Evolutionary conservation across 805 yeast species (phyloP), one percentile per base, ranked within the genome.

Genomic region (Candida gorgasii): DNA sequence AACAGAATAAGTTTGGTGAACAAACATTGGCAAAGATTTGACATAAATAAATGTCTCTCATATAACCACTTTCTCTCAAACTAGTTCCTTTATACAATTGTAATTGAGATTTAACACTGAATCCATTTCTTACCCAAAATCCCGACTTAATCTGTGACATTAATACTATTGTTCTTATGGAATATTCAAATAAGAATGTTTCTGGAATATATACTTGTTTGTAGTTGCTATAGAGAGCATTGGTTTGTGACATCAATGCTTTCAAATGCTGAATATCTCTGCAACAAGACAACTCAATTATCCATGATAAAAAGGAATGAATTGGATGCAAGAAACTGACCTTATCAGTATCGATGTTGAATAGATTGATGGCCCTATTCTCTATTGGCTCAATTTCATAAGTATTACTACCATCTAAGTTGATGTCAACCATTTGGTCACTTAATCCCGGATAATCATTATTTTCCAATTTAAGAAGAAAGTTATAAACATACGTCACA

Each of bases 101-200:
- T 49, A 86, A 73, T 57, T 92, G 98, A 18, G 82, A 80, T 30
- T 85, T 73, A 4, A 89, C 81, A 30, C 90, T 84, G 45, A 79
- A 76, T 0, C 99, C 99, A 62, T 92, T 92, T 54, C 98, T 76
- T 0, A 92, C 97, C 98, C 98, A 92, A 43, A 85, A 76, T 0
- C 97, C 97, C 0, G 86, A 81, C 46, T 87, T 84, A 7, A 92
- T 86, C 54, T 93, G 97, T 0, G 96, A 80, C 49, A 88, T 63
- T 7, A 87, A 62, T 0, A 87, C 96, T 20, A 89, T 57, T 0
- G 90, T 84, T 44, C 95, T 72, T 15, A 93, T 60, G 0, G 97
- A 85, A 48, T 85, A 82, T 49, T 89, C 96, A 49, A 84, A 76
- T 5, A 84, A 54, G 8, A 52, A 42, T 33, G 59, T 54, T 5